A percentile compares a stretch with the other conserved stretches of the same genome.
Conservation (phyloP, 1,284 basidiomycete species). For the Rugiboletus extremiorientalis region DNA sequence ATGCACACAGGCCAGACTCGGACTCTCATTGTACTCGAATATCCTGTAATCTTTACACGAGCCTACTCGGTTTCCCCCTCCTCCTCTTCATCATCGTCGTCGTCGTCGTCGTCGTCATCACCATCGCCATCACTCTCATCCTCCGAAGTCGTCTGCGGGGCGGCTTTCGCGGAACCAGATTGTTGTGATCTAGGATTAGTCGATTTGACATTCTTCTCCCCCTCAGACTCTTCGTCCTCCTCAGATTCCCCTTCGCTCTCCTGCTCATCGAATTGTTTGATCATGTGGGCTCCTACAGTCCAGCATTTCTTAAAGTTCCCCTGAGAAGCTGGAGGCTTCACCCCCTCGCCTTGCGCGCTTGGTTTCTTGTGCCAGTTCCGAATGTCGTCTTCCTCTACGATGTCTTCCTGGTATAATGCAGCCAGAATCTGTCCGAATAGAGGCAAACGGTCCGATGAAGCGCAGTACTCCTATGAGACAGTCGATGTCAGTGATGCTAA, state of each 20-base stretch:
- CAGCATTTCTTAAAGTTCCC: constrained; percentile 69
- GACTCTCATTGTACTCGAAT: constrained; percentile 2
- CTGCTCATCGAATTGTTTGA: constrained; percentile 76
- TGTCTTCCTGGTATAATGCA: constrained; percentile 72
- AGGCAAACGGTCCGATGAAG: constrained; percentile 54
- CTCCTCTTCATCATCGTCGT: constrained; percentile 12
- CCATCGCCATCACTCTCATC: constrained; percentile 26
- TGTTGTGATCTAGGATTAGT: neutral
- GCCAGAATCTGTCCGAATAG: constrained; percentile 77
- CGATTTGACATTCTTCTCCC: neutral
- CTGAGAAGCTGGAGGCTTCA: constrained; percentile 38
- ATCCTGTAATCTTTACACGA: constrained; percentile 6
- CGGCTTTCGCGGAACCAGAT: neutral
- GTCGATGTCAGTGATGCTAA: constrained; percentile 4
- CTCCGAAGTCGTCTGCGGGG: constrained; percentile 20
- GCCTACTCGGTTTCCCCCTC: constrained; percentile 23
- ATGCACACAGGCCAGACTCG: too few relatives aligned
- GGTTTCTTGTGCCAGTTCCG: constrained; percentile 63
- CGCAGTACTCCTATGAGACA: constrained; percentile 55
- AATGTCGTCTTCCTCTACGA: constrained; percentile 80
- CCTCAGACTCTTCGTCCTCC: constrained; percentile 13
- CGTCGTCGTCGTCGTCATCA: constrained; percentile 13
- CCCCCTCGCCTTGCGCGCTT: constrained; percentile 48
- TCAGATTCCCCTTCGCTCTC: constrained; percentile 52
- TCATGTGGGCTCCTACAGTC: constrained; percentile 70